These are phyloP conservation scores for Paraconiothyrium brasiliense DNA, from an alignment of 2,329 filamentous ascomycete genomes.

Conservation along the genomic window DNA sequence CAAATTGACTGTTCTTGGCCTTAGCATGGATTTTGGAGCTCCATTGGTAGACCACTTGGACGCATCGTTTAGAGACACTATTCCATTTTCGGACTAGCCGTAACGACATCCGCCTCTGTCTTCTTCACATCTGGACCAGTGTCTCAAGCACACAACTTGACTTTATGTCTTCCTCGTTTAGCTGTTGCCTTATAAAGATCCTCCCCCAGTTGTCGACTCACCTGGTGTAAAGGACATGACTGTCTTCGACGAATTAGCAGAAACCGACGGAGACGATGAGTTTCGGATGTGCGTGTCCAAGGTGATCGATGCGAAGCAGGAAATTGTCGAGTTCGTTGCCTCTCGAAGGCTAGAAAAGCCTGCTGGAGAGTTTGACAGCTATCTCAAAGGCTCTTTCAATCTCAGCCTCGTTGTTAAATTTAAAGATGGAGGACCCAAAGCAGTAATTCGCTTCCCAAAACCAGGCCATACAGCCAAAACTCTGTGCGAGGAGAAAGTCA, in stretches of 20 bases:
- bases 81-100: too few relatives aligned
- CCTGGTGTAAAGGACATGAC: slow-evolving; percentile 22
- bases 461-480: slow-evolving; percentile 27
- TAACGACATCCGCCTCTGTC: too few relatives aligned
- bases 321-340: slow-evolving; percentile 30
- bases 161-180: too few relatives aligned
- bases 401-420: slow-evolving; percentile 29
- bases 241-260: slow-evolving; percentile 34
- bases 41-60: too few relatives aligned
- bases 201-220: too few relatives aligned
- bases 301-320: slow-evolving; percentile 33
- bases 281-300: slow-evolving; percentile 30
- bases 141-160: too few relatives aligned
- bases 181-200: too few relatives aligned
- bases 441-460: slow-evolving; percentile 33
- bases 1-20: too few relatives aligned
- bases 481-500: slow-evolving; percentile 30
- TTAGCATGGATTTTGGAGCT: too few relatives aligned
- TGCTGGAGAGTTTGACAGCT: slow-evolving; percentile 26
- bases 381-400: slow-evolving; percentile 35
- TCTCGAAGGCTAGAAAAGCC: slow-evolving; percentile 21
- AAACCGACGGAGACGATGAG: slow-evolving; percentile 31
- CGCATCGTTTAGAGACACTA: too few relatives aligned
- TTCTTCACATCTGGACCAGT: too few relatives aligned
- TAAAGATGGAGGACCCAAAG: slow-evolving; percentile 27